Evolutionary conservation across 192 early-diverging fungal genomes (phyloP).

Genomic region (Coemansia sp.): DNA sequence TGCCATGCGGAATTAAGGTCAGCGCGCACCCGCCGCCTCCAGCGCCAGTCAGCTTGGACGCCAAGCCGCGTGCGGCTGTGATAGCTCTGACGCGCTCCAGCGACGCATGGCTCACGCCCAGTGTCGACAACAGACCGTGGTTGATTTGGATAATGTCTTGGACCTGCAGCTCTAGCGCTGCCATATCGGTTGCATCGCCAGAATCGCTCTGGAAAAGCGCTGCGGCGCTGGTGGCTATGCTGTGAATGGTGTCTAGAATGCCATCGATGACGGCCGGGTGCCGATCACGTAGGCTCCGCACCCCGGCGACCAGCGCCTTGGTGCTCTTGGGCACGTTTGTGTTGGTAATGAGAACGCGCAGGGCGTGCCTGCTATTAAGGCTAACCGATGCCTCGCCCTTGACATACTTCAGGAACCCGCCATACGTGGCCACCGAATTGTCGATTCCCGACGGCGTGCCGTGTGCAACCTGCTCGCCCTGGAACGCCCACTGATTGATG

Average conservation of each 20-base stretch:
- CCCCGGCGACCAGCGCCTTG: conserved; percentile 75
- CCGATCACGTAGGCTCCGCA: conserved; percentile 55
- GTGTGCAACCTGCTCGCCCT: conserved; percentile 90
- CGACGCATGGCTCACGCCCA: conserved; percentile 80
- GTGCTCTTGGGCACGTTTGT: conserved; percentile 89
- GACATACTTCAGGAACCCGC: conserved; percentile 72
- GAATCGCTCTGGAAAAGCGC: conserved; percentile 25
- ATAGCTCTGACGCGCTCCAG: conserved; percentile 75
- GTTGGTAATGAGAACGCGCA: conserved; percentile 83
- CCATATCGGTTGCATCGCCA: background rate
- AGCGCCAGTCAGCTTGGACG: conserved; percentile 91
- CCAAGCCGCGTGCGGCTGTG: conserved; percentile 56
- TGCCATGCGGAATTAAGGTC: conserved; percentile 56
- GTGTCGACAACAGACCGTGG: conserved; percentile 70
- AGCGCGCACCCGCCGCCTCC: conserved; percentile 97
- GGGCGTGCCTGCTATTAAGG: conserved; percentile 54
- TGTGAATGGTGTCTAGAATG: conserved; percentile 66
- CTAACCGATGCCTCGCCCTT: conserved; percentile 55
- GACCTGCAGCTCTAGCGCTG: conserved; percentile 14
- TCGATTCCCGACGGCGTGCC: conserved; percentile 94
- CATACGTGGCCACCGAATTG: conserved; percentile 84
- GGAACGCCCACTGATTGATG: conserved; percentile 89
- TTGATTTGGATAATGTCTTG: conserved; percentile 73
- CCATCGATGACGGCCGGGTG: conserved; percentile 59
- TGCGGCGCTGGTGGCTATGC: conserved; percentile 46